These are phyloP conservation scores for Lasiosphaeria miniovina DNA, from an alignment of 495 filamentous ascomycete species.

Conservation along the genomic window DNA sequence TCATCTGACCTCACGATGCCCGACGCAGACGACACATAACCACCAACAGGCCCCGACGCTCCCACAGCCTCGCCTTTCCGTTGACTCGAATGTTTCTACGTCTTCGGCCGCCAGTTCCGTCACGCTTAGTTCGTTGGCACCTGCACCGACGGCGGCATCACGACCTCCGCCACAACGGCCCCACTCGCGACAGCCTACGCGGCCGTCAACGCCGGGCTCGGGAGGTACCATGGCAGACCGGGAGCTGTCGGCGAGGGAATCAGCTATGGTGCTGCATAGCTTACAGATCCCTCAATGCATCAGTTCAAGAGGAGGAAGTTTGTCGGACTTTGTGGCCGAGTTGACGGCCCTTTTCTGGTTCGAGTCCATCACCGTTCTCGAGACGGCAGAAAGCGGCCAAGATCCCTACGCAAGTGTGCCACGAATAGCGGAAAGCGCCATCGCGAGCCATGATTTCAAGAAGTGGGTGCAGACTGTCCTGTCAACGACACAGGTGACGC, in stretches of 20 bases:
- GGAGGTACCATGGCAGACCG: constrained; percentile 27
- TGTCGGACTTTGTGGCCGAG: constrained; percentile 84
- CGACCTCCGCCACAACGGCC: constrained; percentile 7
- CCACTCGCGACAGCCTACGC: constrained; percentile 29
- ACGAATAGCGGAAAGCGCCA: constrained; percentile 64
- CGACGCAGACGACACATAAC: constrained; percentile 5
- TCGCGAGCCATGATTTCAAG: constrained; percentile 74
- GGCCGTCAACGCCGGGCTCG: constrained; percentile 34
- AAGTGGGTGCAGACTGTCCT: constrained; percentile 93
- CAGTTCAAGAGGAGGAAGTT: constrained; percentile 65
- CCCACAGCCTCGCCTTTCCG: constrained; percentile 12
- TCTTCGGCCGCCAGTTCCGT: neutral
- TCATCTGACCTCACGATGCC: constrained; percentile 23
- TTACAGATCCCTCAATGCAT: constrained; percentile 72
- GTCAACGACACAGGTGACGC: constrained; percentile 92
- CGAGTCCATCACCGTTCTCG: constrained; percentile 75
- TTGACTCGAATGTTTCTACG: constrained; percentile 1
- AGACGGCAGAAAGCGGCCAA: constrained; percentile 65
- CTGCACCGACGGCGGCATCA: neutral
- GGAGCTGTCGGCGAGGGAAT: constrained; percentile 31
- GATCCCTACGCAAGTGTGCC: constrained; percentile 40
- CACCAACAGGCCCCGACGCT: constrained; percentile 5
- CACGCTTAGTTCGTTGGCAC: neutral
- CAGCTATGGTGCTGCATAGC: constrained; percentile 56
- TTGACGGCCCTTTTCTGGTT: constrained; percentile 99